phyloP scores from a whole-genome alignment of 257 asterid species.

The Forsythia viridissima region DNA sequence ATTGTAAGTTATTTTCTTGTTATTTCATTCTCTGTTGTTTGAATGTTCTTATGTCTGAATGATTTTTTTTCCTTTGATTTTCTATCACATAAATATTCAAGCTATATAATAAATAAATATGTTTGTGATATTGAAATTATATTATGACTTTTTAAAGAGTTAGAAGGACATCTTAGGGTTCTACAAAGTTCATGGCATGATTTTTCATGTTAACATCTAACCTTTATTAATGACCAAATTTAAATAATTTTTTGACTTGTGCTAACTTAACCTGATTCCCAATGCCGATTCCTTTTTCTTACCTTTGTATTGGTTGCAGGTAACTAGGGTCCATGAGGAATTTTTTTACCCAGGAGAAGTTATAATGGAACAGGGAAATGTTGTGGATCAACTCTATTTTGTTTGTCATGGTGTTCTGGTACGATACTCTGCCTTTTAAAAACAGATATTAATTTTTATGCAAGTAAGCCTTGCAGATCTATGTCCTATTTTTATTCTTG shows the following conservation, averaged over 20 bases:
- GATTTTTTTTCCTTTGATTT: background rate
- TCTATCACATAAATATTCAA: background rate
- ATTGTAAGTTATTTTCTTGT: conserved; percentile 55
- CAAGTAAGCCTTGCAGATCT: conserved; percentile 5
- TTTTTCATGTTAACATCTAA: background rate
- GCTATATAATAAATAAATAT: background rate
- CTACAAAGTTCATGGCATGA: background rate
- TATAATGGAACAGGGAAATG: conserved; percentile 84
- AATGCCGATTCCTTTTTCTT: background rate
- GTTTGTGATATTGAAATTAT: background rate
- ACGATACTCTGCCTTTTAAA: conserved; percentile 8
- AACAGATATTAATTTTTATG: background rate
- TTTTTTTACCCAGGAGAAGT: conserved; percentile 95
- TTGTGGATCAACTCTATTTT: conserved; percentile 85
- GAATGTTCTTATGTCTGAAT: background rate
- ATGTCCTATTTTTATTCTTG: background rate
- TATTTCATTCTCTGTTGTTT: background rate
- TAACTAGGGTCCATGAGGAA: conserved; percentile 85
- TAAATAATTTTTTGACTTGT: background rate
- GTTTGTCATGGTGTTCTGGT: conserved; percentile 88
- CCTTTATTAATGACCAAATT: background rate
- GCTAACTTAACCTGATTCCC: background rate
- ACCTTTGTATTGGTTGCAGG: conserved; percentile 38
- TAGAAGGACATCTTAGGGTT: background rate
- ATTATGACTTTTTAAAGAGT: no score